Evolutionary conservation across 1,139 yeast genomes (phyloP).

Genomic region (Saccharomyces hybrid): DNA sequence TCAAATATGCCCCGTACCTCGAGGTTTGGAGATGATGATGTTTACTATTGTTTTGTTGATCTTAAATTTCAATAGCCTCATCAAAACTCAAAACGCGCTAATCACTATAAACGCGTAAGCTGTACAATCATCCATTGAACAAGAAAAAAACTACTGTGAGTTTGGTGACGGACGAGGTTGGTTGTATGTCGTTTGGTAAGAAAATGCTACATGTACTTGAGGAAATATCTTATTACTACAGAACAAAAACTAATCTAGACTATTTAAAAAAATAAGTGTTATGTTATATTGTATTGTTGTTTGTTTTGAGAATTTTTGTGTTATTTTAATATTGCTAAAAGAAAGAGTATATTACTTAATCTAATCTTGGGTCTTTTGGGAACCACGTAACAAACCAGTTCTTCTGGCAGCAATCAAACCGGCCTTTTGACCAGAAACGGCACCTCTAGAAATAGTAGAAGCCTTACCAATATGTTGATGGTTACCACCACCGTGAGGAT

Average conservation of each 20-base stretch:
- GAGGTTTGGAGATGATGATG: neutral
- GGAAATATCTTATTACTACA: conserved; percentile 5
- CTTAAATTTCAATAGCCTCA: neutral
- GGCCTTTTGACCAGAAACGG: conserved; percentile 99
- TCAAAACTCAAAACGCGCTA: neutral
- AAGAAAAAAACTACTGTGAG: neutral
- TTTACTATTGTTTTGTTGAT: neutral
- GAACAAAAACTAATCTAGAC: conserved; percentile 2
- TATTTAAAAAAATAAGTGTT: conserved; percentile 9
- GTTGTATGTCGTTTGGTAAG: neutral
- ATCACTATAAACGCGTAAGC: neutral
- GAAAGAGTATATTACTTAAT: neutral
- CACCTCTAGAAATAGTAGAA: conserved; percentile 98
- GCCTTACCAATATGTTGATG: conserved; percentile 99
- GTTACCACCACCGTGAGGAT: conserved; percentile 99
- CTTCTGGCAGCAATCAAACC: conserved; percentile 99
- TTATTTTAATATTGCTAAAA: neutral
- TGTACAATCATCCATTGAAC: too few species aligned
- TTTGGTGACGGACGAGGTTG: neutral
- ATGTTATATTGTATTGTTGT: conserved; percentile 51
- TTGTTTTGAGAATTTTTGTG: conserved; percentile 73
- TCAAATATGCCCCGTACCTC: neutral
- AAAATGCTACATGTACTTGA: conserved; percentile 10
- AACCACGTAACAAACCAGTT: conserved; percentile 99
- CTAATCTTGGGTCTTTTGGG: conserved; percentile 9